Base-by-base conservation (phyloP, 2,329 filamentous ascomycete species). In the Colletotrichum sp. region DNA sequence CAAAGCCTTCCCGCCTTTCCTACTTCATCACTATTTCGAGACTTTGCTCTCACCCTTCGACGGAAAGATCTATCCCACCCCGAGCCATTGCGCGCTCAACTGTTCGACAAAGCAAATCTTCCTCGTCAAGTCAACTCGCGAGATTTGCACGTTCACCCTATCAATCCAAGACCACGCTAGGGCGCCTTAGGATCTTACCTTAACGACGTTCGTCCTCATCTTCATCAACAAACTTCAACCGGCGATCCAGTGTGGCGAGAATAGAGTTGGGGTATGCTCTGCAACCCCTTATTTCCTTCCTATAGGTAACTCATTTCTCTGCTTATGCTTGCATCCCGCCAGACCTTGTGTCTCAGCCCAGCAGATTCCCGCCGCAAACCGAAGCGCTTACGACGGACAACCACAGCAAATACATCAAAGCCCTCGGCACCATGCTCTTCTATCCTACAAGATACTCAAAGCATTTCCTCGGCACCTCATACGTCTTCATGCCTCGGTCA, bases 1-100 rank as follows among this genome's bases (percentile, higher is more conserved):
- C 39, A 48, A n/a, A 5, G 39, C 39, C 18, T 48, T 48, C 5
- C 9, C 39, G 39, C 9, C 39, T 48, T 48, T 48, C 39, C 39
- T 48, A 48, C 18, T n/a, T 48, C 18, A 48, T 48, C 39, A 12
- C 39, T 12, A 48, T 48, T n/a, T 2, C 39, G 39, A 48, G 39
- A 12, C 18, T n/a, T 6, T 48, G 39, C 39, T 48, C 39, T 48
- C 3, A 48, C 18, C 2, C 18, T n/a, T 22, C 39, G 39, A 48
- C 39, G 39, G 39, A 48, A 7, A 48, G 39, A 48, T 3, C 39
- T 18, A 6, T 48, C 10, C 1, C 0, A n/a, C 0, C 1, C 18
- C 39, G 39, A 48, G 39, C 39, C 9, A 48, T 48, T 9, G 9
- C 18, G 2, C 2, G 39, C 39, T 48, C 39, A n/a, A 48, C 18